Percentiles rank a stretch among this genome's conserved stretches.
Evolutionary conservation across 768 basidiomycete genomes (phyloP).

Genomic region (Boletus sp.): DNA sequence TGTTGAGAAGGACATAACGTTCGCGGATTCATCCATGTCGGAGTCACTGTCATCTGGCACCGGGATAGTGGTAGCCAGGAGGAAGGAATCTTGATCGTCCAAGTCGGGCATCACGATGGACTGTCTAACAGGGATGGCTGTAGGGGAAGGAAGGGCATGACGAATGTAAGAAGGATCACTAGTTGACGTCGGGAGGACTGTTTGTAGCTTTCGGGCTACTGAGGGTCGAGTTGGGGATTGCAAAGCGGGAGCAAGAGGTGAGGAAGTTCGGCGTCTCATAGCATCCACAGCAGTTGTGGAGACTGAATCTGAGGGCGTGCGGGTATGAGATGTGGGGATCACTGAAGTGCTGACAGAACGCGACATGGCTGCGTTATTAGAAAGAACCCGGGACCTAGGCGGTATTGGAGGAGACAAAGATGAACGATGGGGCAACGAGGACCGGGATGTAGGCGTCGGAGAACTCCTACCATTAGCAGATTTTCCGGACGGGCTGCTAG

Average conservation of each 20-base stretch:
- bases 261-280: conserved; percentile 45
- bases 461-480: conserved; percentile 41
- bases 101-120: conserved; percentile 43
- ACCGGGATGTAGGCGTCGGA: conserved; percentile 38
- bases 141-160: conserved; percentile 4
- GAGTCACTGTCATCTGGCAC: conserved; percentile 73
- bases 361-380: conserved; percentile 34
- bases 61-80: conserved; percentile 71
- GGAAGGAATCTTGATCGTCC: conserved; percentile 55
- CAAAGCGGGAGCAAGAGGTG: conserved; percentile 38
- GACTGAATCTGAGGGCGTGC: conserved; percentile 43
- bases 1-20: conserved; percentile 70
- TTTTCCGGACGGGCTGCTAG: conserved; percentile 41
- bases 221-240: conserved; percentile 33
- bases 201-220: conserved; percentile 38
- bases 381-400: conserved; percentile 41
- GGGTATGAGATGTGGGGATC: conserved; percentile 36
- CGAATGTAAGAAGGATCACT: conserved; percentile 26
- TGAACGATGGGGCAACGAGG: conserved; percentile 46
- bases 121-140: conserved; percentile 39
- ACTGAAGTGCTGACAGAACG: conserved; percentile 43
- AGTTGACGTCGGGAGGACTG: conserved; percentile 35
- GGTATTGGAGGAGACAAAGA: conserved; percentile 46
- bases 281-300: conserved; percentile 23
- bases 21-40: conserved; percentile 53